A percentile compares a stretch with the other conserved stretches of the same genome.
Evolutionary conservation across 1,284 basidiomycete genomes (phyloP).

Genomic region (Ganoderma leucocontextum): DNA sequence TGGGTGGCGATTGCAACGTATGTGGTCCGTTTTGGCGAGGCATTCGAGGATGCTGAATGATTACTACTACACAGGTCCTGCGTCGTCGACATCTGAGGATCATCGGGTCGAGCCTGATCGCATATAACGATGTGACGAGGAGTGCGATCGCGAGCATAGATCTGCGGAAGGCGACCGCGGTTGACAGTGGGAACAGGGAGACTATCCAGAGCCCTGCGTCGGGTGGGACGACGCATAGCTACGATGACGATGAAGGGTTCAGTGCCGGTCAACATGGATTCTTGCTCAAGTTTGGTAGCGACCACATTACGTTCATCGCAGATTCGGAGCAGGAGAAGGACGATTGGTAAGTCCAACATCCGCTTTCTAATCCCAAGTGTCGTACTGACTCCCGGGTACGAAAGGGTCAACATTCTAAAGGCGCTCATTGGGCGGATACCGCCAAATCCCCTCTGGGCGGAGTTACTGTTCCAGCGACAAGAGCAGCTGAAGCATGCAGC

Average conservation of each 20-base stretch:
- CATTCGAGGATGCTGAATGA: neutral
- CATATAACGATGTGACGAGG: conserved; percentile 95
- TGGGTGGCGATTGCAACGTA: conserved; percentile 93
- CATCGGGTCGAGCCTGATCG: conserved; percentile 87
- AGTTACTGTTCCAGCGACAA: conserved; percentile 81
- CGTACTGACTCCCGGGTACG: neutral
- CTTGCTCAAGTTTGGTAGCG: conserved; percentile 80
- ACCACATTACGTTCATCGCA: conserved; percentile 91
- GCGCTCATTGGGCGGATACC: conserved; percentile 88
- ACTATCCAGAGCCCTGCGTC: conserved; percentile 56
- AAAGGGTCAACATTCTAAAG: conserved; percentile 83
- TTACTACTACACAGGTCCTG: conserved; percentile 76
- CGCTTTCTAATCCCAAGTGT: neutral
- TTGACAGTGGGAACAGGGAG: conserved; percentile 80
- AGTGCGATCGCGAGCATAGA: conserved; percentile 92
- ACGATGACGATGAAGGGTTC: conserved; percentile 72
- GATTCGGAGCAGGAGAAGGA: conserved; percentile 91
- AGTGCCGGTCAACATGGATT: conserved; percentile 86
- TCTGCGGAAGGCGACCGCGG: conserved; percentile 80
- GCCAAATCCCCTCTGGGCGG: conserved; percentile 90
- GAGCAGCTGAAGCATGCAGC: conserved; percentile 43
- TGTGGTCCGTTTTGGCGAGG: conserved; percentile 22
- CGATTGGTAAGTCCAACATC: conserved; percentile 71
- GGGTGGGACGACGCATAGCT: conserved; percentile 48
- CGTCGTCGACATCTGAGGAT: conserved; percentile 83